These are phyloP conservation scores for Pogostemon cablin DNA, from an alignment of 257 asterid species.

Conservation along the genomic window DNA sequence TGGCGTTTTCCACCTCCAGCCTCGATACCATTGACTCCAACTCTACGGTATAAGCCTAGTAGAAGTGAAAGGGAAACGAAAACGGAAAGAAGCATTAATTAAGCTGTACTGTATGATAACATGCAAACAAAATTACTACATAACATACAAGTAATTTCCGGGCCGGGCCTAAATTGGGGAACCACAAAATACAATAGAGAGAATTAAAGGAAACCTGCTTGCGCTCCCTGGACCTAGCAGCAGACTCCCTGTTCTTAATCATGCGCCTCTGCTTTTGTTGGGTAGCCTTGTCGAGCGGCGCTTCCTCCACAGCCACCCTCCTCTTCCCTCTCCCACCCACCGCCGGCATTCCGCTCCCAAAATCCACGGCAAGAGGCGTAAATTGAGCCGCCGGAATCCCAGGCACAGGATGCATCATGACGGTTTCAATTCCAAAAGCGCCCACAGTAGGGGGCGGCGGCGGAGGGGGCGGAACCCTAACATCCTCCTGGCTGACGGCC, in stretches of 20 bases:
- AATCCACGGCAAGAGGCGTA: conserved; percentile 54
- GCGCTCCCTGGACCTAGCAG: conserved; percentile 95
- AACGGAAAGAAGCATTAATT: neutral
- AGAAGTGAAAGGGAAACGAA: neutral
- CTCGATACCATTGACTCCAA: conserved; percentile 81
- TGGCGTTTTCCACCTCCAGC: conserved; percentile 84
- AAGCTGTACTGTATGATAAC: conserved; percentile 18
- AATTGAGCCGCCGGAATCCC: conserved; percentile 57
- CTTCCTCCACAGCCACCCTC: conserved; percentile 72
- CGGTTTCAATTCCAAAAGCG: conserved; percentile 61
- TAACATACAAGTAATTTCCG: neutral
- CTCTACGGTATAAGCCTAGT: conserved; percentile 91
- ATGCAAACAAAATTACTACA: neutral
- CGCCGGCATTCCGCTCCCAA: conserved; percentile 60
- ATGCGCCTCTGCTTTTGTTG: conserved; percentile 97
- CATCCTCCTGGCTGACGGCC: conserved; percentile 82
- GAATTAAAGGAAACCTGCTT: conserved; percentile 62
- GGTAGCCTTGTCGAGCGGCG: conserved; percentile 82
- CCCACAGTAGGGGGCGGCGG: conserved; percentile 60
- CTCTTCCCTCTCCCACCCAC: conserved; percentile 85
- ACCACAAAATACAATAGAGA: neutral
- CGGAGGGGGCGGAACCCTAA: conserved; percentile 48
- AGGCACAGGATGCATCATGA: conserved; percentile 59
- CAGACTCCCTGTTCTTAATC: conserved; percentile 97
- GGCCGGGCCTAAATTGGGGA: neutral